Percentiles rank a stretch among this genome's conserved stretches.
Evolutionary conservation across 2,329 filamentous ascomycete genomes (phyloP).

Genomic region (Arthrobotrys megalospora): DNA sequence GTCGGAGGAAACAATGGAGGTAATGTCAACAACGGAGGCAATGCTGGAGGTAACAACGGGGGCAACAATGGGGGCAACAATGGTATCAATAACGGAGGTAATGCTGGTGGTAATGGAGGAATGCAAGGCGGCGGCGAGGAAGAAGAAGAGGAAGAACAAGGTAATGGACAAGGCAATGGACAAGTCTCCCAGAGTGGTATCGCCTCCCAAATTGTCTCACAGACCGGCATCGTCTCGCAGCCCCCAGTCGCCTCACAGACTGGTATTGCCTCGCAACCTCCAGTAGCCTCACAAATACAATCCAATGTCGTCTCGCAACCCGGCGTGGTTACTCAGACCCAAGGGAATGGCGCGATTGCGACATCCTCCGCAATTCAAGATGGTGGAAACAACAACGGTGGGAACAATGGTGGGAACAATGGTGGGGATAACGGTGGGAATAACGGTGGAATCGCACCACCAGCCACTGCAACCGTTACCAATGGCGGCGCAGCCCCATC

Average conservation of each 20-base stretch:
- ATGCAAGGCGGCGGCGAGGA: background rate
- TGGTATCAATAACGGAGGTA: background rate
- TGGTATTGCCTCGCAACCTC: background rate
- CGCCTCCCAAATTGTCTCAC: too few species aligned
- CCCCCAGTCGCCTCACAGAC: background rate
- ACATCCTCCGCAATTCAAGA: background rate
- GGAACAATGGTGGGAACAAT: background rate
- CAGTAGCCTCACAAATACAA: background rate
- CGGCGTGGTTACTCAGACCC: background rate
- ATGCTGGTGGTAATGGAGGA: background rate
- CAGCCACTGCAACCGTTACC: background rate
- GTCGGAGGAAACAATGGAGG: conserved; percentile 3
- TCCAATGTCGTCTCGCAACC: background rate
- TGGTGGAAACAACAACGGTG: conserved; percentile 10
- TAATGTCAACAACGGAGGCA: background rate
- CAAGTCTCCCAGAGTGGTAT: background rate
- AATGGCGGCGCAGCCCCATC: background rate
- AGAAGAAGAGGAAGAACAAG: background rate
- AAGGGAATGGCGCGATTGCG: background rate
- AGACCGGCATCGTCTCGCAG: too few species aligned
- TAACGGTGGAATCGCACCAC: background rate
- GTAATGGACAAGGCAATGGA: background rate
- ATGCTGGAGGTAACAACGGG: background rate
- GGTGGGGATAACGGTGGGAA: background rate
- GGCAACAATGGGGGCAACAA: background rate